Percentiles rank a stretch among this genome's conserved stretches.
Evolutionary conservation across 148 eudicot species (phyloP).

Genomic region (Chenopodium album): DNA sequence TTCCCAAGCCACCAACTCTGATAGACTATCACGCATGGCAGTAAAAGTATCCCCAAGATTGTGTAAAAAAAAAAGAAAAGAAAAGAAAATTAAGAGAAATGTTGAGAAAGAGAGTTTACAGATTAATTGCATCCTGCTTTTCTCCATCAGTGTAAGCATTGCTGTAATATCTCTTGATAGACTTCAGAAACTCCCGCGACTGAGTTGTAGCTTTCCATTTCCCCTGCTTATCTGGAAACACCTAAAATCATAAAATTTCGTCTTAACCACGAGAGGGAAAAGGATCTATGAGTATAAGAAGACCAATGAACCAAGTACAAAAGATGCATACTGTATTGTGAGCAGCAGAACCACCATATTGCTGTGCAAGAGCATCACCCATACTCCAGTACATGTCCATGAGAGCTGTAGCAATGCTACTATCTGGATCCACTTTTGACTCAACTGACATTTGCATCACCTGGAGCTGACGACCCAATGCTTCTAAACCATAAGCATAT

Average conservation of each 20-base stretch:
- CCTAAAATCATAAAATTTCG: constrained; percentile 38
- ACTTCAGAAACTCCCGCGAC: constrained; percentile 90
- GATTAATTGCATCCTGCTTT: constrained; percentile 96
- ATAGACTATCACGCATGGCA: not conserved
- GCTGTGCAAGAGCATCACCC: constrained; percentile 99
- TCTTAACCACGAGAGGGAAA: not conserved
- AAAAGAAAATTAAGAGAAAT: not conserved
- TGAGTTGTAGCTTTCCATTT: constrained; percentile 99
- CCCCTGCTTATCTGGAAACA: constrained; percentile 92
- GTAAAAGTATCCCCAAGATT: not conserved
- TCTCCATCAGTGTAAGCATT: constrained; percentile 98
- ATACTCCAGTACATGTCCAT: constrained; percentile 97
- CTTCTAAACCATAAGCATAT: constrained; percentile 93
- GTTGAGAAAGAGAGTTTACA: constrained; percentile 44
- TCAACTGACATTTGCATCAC: constrained; percentile 83
- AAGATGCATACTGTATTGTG: constrained; percentile 74
- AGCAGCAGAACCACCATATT: constrained; percentile 99
- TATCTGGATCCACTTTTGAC: constrained; percentile 86
- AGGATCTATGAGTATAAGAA: not conserved
- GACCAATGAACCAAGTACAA: not conserved
- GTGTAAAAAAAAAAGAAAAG: not conserved
- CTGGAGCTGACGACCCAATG: constrained; percentile 90
- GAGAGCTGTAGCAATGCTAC: constrained; percentile 84
- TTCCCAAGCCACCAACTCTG: not conserved
- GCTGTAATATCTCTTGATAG: constrained; percentile 97